Percentiles rank a stretch among this genome's conserved stretches.
phyloP scores from a whole-genome alignment of 768 basidiomycete species.

The Candolleomyces aberdarensis region DNA sequence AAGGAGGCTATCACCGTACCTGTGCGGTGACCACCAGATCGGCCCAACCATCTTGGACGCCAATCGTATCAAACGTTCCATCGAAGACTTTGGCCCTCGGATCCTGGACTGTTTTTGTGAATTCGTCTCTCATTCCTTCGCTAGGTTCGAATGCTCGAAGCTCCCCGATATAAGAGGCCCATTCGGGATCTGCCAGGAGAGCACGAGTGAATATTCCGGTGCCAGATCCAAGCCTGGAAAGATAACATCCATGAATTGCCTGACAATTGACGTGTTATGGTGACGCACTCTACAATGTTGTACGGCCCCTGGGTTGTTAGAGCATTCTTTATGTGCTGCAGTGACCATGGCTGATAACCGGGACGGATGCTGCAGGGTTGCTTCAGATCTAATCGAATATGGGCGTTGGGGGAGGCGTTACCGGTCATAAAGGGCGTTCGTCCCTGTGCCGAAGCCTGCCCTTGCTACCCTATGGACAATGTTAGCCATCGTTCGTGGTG shows the following conservation, averaged over 20 bases:
- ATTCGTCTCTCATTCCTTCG: slow-evolving; percentile 78
- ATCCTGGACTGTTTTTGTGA: slow-evolving; percentile 54
- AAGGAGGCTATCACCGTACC: slow-evolving; percentile 28
- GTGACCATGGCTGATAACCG: slow-evolving; percentile 66
- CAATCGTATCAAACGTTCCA: slow-evolving; percentile 68
- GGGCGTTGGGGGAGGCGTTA: slow-evolving; percentile 15
- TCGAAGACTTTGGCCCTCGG: slow-evolving; percentile 50
- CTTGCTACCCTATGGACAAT: slow-evolving; percentile 66
- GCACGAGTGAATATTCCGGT: slow-evolving; percentile 90
- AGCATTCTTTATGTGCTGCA: slow-evolving; percentile 56
- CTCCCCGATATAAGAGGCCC: slow-evolving; percentile 45
- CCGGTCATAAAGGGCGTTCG: slow-evolving; percentile 82
- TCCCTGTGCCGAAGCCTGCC: slow-evolving; percentile 72
- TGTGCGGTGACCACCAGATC: slow-evolving; percentile 79
- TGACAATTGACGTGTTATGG: background rate
- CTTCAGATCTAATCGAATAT: background rate
- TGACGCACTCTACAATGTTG: slow-evolving; percentile 68
- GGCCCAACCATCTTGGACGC: slow-evolving; percentile 64
- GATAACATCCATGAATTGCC: background rate
- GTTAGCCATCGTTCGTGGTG: slow-evolving; percentile 20
- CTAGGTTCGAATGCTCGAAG: slow-evolving; percentile 82
- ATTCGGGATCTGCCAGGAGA: slow-evolving; percentile 60
- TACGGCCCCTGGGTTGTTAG: slow-evolving; percentile 37
- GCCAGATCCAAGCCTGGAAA: slow-evolving; percentile 74
- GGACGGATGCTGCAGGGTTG: slow-evolving; percentile 62